phyloP scores from a whole-genome alignment of 805 yeast genomes.

The Hanseniaspora pseudoguilliermondii region DNA sequence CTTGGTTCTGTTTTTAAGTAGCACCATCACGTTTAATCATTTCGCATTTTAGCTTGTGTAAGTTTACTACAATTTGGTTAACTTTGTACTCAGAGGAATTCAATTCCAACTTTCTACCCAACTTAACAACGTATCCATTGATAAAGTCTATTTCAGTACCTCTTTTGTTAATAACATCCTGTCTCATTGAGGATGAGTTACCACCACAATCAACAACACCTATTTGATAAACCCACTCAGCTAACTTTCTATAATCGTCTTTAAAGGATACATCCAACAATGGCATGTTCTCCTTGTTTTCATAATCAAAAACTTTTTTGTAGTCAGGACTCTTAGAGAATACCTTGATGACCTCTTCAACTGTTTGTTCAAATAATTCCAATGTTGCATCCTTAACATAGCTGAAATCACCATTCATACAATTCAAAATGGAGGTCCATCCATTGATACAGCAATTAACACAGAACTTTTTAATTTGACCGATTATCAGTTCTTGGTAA shows the following conservation, averaged over 20 bases:
- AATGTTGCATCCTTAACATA: constrained; percentile 28
- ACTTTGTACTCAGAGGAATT: constrained; percentile 21
- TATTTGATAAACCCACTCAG: constrained; percentile 28
- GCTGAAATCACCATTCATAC: constrained; percentile 66
- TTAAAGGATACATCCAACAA: constrained; percentile 4
- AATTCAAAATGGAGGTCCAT: constrained; percentile 62
- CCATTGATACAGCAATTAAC: constrained; percentile 80
- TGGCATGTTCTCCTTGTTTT: constrained; percentile 21
- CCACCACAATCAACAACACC: constrained; percentile 37
- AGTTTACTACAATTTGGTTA: constrained; percentile 18
- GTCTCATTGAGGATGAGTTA: constrained; percentile 43
- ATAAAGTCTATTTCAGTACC: constrained; percentile 70
- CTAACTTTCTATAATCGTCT: constrained; percentile 27
- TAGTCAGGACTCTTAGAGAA: constrained; percentile 21
- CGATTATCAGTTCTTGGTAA: constrained; percentile 37
- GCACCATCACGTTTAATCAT: not conserved
- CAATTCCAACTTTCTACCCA: constrained; percentile 37
- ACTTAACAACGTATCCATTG: constrained; percentile 60
- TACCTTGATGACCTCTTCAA: constrained; percentile 27
- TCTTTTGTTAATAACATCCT: constrained; percentile 41
- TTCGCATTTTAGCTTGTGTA: constrained; percentile 9
- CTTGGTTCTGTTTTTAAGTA: not conserved
- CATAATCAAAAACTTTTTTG: constrained; percentile 23
- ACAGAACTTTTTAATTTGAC: constrained; percentile 63
- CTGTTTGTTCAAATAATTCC: constrained; percentile 25